A percentile compares a stretch with the other conserved stretches of the same genome.
phyloP scores from a whole-genome alignment of 495 filamentous ascomycete species.

The Neurospora sp. region DNA sequence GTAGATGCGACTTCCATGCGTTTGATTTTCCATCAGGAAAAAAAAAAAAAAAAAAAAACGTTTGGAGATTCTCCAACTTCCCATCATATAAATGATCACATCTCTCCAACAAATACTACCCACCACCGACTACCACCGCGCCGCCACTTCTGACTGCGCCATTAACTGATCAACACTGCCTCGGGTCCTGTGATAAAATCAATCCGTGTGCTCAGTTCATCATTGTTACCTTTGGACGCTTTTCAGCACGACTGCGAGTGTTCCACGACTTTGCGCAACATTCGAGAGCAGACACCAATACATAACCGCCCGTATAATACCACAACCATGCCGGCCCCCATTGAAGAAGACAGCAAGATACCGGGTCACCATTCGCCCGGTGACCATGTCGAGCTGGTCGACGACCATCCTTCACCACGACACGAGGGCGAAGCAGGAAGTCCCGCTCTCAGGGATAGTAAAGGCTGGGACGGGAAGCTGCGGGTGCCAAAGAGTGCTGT shows the following conservation, averaged over 20 bases:
- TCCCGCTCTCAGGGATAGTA: slow-evolving; percentile 46
- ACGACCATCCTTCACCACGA: slow-evolving; percentile 27
- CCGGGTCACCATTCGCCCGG: slow-evolving; percentile 13
- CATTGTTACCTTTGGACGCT: neutral
- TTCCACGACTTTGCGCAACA: neutral
- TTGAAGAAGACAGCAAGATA: slow-evolving; percentile 23
- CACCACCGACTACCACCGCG: neutral
- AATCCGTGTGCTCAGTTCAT: neutral
- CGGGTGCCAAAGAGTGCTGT: slow-evolving; percentile 54
- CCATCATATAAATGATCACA: neutral
- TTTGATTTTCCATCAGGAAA: neutral
- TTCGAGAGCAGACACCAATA: neutral
- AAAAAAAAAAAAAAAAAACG: neutral
- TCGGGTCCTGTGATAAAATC: neutral
- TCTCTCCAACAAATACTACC: neutral
- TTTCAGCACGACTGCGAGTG: neutral
- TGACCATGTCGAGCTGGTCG: slow-evolving; percentile 32
- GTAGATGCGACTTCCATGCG: neutral
- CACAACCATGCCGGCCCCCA: slow-evolving; percentile 24
- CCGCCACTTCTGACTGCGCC: neutral
- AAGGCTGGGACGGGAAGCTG: slow-evolving; percentile 91
- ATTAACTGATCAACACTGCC: neutral
- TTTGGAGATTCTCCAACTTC: neutral
- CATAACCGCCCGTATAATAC: neutral
- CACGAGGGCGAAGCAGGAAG: slow-evolving; percentile 30